Base-by-base conservation (phyloP, 176 grass and related monocot genomes). In the Dactylis glomerata region DNA sequence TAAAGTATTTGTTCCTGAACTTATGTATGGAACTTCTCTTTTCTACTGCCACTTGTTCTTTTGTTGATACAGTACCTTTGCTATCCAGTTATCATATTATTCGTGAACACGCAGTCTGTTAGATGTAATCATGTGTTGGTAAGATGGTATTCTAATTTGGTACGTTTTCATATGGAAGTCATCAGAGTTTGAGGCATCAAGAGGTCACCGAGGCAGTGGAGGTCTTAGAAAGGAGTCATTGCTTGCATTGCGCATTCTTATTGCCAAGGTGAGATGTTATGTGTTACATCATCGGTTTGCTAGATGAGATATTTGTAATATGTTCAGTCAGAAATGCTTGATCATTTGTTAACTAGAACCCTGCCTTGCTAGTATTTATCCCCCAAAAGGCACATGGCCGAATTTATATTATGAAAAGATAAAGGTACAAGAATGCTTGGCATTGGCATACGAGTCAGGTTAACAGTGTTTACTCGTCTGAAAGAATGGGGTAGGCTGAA, bases 161-260 rank as follows among this genome's bases (percentile, higher is more conserved):
- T 69, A 82, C 36, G 16, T 24, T 86, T 91, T 84, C 59, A 55
- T 86, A 85, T 83, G 27, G 22, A 89, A 97, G 92, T 86, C 85
- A 55, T 94, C 93, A 81, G 96, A 98, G 75, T 28, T 90, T 82
- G 96, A 98, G 88, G 85, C 86, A 84, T 90, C 84, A 23, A 94
- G 96, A 70, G 96, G 91, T 75, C 93, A 95, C 37, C 62, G 56
- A 89, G 96, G 96, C 63, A 95, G 91, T 88, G 79, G 87, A 66
- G 89, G 88, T 90, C 74, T 98, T 33, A 85, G 93, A 77, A 98
- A 87, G 79, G 93, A 98, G 76, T 71, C 96, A 83, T 89, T 98
- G 86, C 81, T 94, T 77, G 55, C 96, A 23, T 33, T 94, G 19
- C 91, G 91, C n/a, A 58, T 91, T 83, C 93, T 98, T 90, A 89